phyloP scores from a whole-genome alignment of 1,284 basidiomycete genomes.

The Porodaedalea pini region DNA sequence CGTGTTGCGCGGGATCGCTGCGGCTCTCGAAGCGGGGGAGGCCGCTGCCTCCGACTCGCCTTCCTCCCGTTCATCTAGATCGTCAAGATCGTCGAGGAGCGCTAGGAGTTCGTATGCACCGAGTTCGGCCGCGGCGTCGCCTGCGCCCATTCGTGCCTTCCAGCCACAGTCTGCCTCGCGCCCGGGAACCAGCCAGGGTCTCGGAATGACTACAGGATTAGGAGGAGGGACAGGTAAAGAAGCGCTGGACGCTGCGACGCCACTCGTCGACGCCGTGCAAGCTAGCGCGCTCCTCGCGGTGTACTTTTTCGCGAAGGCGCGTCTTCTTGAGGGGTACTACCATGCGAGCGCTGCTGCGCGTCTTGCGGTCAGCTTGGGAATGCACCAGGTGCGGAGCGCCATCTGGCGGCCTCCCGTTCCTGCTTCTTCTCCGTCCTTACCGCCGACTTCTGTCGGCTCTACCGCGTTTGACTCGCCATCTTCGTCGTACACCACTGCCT shows the following conservation, averaged over 20 bases:
- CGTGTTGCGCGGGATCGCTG: slow-evolving; percentile 36
- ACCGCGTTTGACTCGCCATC: background rate
- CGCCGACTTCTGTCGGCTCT: background rate
- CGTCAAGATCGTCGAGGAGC: background rate
- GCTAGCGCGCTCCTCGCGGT: slow-evolving; percentile 56
- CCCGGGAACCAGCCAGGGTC: too few species aligned
- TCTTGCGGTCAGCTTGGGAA: slow-evolving; percentile 48
- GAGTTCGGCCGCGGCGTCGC: too few species aligned
- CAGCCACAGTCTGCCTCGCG: too few species aligned
- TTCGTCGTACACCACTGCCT: slow-evolving; percentile 10
- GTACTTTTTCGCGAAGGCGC: too few species aligned
- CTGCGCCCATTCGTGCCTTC: too few species aligned
- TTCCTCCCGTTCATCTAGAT: background rate
- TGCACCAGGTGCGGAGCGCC: slow-evolving; percentile 46
- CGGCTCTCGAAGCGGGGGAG: slow-evolving; percentile 18
- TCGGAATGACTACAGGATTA: too few species aligned
- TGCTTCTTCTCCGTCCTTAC: background rate
- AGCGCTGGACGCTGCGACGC: slow-evolving; percentile 27
- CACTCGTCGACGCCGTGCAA: slow-evolving; percentile 52
- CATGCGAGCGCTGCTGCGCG: slow-evolving; percentile 56
- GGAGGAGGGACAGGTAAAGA: too few species aligned
- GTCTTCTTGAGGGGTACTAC: slow-evolving; percentile 55
- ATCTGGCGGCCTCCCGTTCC: slow-evolving; percentile 27
- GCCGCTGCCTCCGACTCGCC: slow-evolving; percentile 1
- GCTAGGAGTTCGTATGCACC: too few species aligned